Evolutionary conservation across 1,284 basidiomycete species (phyloP), one percentile per base, ranked within the genome.

Genomic region (Leccinum huronense): DNA sequence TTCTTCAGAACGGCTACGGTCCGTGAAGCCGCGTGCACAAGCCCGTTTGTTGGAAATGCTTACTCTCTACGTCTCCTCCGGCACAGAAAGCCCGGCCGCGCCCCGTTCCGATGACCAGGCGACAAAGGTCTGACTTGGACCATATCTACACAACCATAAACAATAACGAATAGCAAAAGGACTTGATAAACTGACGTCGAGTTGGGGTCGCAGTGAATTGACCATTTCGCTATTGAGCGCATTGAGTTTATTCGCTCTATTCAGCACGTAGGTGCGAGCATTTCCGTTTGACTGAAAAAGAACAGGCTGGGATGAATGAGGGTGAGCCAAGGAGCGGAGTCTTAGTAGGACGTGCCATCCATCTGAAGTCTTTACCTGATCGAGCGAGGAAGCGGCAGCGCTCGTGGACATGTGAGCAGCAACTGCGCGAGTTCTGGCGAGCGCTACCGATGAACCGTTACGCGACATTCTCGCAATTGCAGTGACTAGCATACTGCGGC

Each of bases 21-120:
- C 48, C 54, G 58, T 78, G 60, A 72, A 59, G 57, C 48, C 58
- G 42, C 59, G 45, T 53, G 57, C 59, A 67, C 58, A 67, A 33
- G 61, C 45, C 31, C 31, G 42, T 38, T 62, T 16, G 6, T 33
- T 36, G 57, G 58, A 56, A 59, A 48, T 57, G 82, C 88, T 73
- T 73, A 94, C 94, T 80, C 67, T 87, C 87, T 62, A 99, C 93
- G 76, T 99, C 97, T 62, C 97, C 97, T 27, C 97, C 97, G 5
- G 94, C 91, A 75, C 96, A 99, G 74, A 98, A 98, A 11, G 91
- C 94, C 65, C 89, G 83, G 11, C 92, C 93, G 33, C 82, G 80
- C 23, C 94, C 93, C 53, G 84, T 85, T 30, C 91, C 92, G 60
- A 96, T 85, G 66, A 98, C 86, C 33, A 93, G 83, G 67, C 86